These are phyloP conservation scores for Syzygium malaccense DNA, from an alignment of 441 rosid genomes.

Conservation along the genomic window DNA sequence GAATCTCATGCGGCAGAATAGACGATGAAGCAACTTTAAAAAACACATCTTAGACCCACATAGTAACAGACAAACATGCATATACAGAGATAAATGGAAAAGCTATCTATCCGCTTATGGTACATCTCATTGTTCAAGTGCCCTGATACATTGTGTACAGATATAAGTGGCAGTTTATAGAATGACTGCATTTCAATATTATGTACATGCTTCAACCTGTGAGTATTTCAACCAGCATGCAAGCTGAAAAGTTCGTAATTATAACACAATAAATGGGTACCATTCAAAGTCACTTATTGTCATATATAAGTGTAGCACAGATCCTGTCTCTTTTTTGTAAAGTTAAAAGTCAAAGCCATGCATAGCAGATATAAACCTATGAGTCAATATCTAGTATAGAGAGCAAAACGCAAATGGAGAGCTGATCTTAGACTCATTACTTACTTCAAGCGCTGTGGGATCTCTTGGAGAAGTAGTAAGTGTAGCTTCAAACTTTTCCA, in stretches of 20 bases:
- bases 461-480: conserved; percentile 58
- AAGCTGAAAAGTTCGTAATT: neutral
- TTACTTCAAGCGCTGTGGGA: conserved; percentile 77
- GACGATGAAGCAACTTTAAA: neutral
- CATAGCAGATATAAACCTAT: neutral
- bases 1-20: conserved; percentile 1
- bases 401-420: neutral
- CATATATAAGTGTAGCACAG: neutral
- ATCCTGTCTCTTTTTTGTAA: neutral
- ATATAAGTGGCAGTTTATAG: neutral
- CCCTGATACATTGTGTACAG: neutral
- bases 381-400: neutral
- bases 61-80: neutral
- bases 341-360: neutral
- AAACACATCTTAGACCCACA: neutral
- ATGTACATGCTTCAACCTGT: neutral
- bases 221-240: neutral
- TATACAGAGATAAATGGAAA: neutral
- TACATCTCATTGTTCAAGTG: neutral
- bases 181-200: neutral
- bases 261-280: neutral
- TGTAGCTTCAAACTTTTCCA: conserved; percentile 61
- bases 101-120: neutral
- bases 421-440: conserved; percentile 15
- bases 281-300: neutral